Conservation (phyloP, 2,329 filamentous ascomycete species). For the Cryphonectria japonica region DNA sequence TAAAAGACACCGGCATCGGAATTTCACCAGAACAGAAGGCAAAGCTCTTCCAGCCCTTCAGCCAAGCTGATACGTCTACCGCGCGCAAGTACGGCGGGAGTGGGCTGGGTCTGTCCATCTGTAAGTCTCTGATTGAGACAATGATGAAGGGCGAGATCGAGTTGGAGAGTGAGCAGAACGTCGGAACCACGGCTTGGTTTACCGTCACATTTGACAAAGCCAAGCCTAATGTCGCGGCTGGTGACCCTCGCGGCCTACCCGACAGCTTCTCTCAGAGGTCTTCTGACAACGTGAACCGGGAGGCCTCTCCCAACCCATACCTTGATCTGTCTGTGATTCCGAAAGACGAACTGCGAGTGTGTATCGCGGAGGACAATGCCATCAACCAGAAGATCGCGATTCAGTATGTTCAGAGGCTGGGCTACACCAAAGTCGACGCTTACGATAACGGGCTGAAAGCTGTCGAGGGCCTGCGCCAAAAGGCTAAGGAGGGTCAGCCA, state of each 20-base stretch:
- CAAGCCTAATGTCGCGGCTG: constrained; percentile 60
- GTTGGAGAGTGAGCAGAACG: constrained; percentile 74
- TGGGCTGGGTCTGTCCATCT: constrained; percentile 88
- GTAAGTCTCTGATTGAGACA: constrained; percentile 90
- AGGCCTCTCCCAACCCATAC: constrained; percentile 49
- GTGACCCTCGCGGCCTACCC: constrained; percentile 44
- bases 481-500: constrained; percentile 70
- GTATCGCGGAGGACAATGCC: constrained; percentile 92
- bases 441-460: constrained; percentile 90
- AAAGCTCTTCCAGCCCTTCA: constrained; percentile 90
- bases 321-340: constrained; percentile 74
- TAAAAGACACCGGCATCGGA: constrained; percentile 88
- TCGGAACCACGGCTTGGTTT: constrained; percentile 77
- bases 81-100: constrained; percentile 91
- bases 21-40: constrained; percentile 81
- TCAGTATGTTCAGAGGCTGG: constrained; percentile 83
- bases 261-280: constrained; percentile 29
- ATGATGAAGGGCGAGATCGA: constrained; percentile 88
- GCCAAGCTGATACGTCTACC: constrained; percentile 88
- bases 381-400: constrained; percentile 96
- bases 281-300: constrained; percentile 37
- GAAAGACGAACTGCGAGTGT: constrained; percentile 79
- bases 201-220: constrained; percentile 86
- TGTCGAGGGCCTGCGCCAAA: constrained; percentile 79
- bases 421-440: constrained; percentile 79